Evolutionary conservation across 306 rosid species (phyloP).

Genomic region (Boehmeria nivea): DNA sequence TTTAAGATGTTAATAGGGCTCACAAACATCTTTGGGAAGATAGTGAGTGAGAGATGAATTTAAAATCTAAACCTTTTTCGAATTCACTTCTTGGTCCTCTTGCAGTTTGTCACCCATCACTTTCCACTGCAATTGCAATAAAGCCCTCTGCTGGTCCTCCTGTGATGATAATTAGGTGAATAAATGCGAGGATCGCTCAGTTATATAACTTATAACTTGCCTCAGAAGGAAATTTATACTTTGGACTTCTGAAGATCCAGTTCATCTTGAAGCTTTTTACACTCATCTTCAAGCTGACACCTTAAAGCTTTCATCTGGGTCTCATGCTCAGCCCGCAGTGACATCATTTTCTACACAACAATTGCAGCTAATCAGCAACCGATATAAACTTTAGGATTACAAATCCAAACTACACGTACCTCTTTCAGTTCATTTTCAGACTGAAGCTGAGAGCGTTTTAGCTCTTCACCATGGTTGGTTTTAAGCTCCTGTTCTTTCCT

Average conservation of each 20-base stretch:
- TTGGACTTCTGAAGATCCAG: constrained; percentile 82
- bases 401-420: constrained; percentile 33
- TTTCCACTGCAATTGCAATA: constrained; percentile 94
- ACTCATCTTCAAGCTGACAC: constrained; percentile 78
- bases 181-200: background rate
- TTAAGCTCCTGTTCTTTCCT: constrained; percentile 43
- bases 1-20: no score
- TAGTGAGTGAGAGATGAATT: background rate
- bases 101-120: constrained; percentile 87
- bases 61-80: constrained; percentile 55
- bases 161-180: constrained; percentile 27
- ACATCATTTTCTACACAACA: constrained; percentile 50
- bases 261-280: constrained; percentile 77
- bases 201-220: constrained; percentile 11
- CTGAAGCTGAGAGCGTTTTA: constrained; percentile 50
- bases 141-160: constrained; percentile 95
- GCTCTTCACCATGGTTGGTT: constrained; percentile 55
- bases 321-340: constrained; percentile 69
- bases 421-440: constrained; percentile 80
- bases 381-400: constrained; percentile 13
- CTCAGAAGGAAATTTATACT: constrained; percentile 32
- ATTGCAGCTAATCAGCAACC: constrained; percentile 5
- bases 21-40: background rate
- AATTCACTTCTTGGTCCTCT: constrained; percentile 84
- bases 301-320: constrained; percentile 67